phyloP scores from a whole-genome alignment of 2,329 filamentous ascomycete genomes.

The Paracoccidioides brasiliensis region DNA sequence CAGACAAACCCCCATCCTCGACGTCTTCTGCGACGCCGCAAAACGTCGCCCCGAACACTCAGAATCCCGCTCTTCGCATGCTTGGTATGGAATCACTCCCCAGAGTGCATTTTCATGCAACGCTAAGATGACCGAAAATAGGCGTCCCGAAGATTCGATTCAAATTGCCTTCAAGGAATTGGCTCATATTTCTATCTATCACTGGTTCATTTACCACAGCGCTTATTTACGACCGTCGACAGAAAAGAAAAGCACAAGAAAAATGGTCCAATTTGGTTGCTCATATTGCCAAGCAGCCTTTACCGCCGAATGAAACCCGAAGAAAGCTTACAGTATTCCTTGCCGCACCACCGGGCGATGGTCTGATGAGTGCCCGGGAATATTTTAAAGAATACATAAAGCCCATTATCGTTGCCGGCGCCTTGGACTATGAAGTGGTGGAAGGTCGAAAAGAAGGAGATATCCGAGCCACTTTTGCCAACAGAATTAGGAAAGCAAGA shows the following conservation, averaged over 20 bases:
- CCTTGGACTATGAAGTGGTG: slow-evolving; percentile 90
- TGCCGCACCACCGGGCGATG: slow-evolving; percentile 74
- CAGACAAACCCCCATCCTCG: slow-evolving; percentile 3
- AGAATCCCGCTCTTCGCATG: slow-evolving; percentile 13
- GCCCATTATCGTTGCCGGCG: slow-evolving; percentile 76
- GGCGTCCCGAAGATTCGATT: slow-evolving; percentile 73
- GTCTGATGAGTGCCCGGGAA: slow-evolving; percentile 71
- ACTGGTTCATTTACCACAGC: slow-evolving; percentile 65
- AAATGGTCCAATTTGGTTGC: slow-evolving; percentile 81
- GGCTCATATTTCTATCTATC: slow-evolving; percentile 86
- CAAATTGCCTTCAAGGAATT: slow-evolving; percentile 86
- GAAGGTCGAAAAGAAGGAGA: slow-evolving; percentile 91
- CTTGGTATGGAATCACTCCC: slow-evolving; percentile 6
- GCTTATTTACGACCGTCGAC: slow-evolving; percentile 80
- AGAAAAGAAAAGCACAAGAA: slow-evolving; percentile 71
- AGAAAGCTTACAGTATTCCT: slow-evolving; percentile 79
- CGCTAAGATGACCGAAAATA: slow-evolving; percentile 17
- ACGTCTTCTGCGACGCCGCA: slow-evolving; percentile 4
- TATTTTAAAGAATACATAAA: slow-evolving; percentile 96
- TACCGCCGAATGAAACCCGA: slow-evolving; percentile 61
- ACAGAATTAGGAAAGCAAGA: slow-evolving; percentile 60
- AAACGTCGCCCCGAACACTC: slow-evolving; percentile 9
- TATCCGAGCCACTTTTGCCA: slow-evolving; percentile 71
- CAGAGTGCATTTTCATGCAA: not conserved
- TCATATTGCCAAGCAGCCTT: slow-evolving; percentile 63